Percentiles rank a stretch among this genome's conserved stretches.
Conservation (phyloP, 805 yeast genomes). For the Lipomyces sp. region DNA sequence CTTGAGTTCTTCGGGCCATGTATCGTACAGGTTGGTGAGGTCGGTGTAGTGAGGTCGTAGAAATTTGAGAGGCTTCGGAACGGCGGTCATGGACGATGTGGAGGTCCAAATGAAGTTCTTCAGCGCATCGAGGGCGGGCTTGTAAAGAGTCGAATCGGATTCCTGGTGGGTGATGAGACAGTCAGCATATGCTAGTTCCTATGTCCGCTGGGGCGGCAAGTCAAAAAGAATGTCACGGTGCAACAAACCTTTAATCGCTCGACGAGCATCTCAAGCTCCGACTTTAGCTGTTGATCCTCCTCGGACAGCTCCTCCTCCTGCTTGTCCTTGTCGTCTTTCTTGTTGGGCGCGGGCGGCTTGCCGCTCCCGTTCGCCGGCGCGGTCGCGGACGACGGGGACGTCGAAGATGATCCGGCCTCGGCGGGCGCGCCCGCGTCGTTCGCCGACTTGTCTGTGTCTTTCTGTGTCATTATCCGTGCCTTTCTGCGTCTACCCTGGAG, state of each 20-base stretch:
- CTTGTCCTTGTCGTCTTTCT: slow-evolving; percentile 19
- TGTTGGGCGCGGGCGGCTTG: slow-evolving; percentile 5
- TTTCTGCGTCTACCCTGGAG: slow-evolving; percentile 5
- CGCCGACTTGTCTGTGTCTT: slow-evolving; percentile 11
- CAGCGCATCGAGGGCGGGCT: slow-evolving; percentile 61
- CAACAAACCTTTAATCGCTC: slow-evolving; percentile 59
- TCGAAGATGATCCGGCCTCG: slow-evolving; percentile 10
- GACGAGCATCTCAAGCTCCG: slow-evolving; percentile 80
- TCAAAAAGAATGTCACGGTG: background rate
- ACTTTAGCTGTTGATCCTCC: slow-evolving; percentile 85
- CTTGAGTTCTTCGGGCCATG: slow-evolving; percentile 53
- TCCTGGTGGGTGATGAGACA: slow-evolving; percentile 32
- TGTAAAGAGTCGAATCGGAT: slow-evolving; percentile 46
- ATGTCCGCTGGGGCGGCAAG: background rate
- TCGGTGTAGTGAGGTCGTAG: slow-evolving; percentile 78
- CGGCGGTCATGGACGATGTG: slow-evolving; percentile 98
- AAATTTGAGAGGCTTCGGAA: slow-evolving; percentile 96
- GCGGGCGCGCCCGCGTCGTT: slow-evolving; percentile 9
- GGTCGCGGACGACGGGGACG: background rate
- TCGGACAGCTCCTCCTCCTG: slow-evolving; percentile 55
- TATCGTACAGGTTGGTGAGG: slow-evolving; percentile 61
- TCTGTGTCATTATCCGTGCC: slow-evolving; percentile 11
- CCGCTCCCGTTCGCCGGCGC: background rate
- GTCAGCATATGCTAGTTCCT: background rate
- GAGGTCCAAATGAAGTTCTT: slow-evolving; percentile 82